Conservation (phyloP, 129 eudicot species). For the Pulicaria dysenterica region DNA sequence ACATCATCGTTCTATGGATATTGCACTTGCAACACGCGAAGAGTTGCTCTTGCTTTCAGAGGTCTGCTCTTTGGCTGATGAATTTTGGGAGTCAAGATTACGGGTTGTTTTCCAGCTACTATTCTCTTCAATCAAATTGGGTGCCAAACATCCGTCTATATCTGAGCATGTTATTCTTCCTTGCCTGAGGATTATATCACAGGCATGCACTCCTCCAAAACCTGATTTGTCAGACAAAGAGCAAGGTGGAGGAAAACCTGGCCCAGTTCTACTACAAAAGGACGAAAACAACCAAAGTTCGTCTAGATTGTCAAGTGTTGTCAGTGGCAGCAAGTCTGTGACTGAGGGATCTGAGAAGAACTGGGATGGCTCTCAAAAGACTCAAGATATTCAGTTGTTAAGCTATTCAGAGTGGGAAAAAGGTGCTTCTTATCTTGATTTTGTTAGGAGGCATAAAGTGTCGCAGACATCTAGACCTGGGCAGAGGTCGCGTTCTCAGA, state of each 20-base stretch:
- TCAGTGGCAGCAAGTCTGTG: slow-evolving; percentile 50
- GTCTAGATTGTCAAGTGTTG: slow-evolving; percentile 50
- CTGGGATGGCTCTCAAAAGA: slow-evolving; percentile 72
- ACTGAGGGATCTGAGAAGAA: slow-evolving; percentile 61
- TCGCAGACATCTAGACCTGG: slow-evolving; percentile 63
- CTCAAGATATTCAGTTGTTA: slow-evolving; percentile 81
- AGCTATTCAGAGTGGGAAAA: slow-evolving; percentile 98
- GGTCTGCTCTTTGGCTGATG: slow-evolving; percentile 91
- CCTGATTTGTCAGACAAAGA: slow-evolving; percentile 88
- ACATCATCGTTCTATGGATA: slow-evolving; percentile 98
- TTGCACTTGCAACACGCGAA: slow-evolving; percentile 92
- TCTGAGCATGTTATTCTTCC: slow-evolving; percentile 97
- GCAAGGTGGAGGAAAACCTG: slow-evolving; percentile 46
- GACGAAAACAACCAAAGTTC: slow-evolving; percentile 50
- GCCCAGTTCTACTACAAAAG: slow-evolving; percentile 42
- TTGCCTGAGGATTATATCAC: slow-evolving; percentile 88
- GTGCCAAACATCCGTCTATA: slow-evolving; percentile 95
- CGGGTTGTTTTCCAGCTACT: slow-evolving; percentile 93
- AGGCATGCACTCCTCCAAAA: slow-evolving; percentile 96
- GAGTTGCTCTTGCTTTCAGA: slow-evolving; percentile 92
- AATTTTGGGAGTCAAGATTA: slow-evolving; percentile 95
- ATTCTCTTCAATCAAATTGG: slow-evolving; percentile 87
- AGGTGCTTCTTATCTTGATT: slow-evolving; percentile 98
- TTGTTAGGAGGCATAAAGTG: slow-evolving; percentile 95
- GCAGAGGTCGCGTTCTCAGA: slow-evolving; percentile 73